Percentiles rank a stretch among this genome's conserved stretches.
Evolutionary conservation across 2,329 filamentous ascomycete species (phyloP).

Genomic region (Helminthosporium solani): DNA sequence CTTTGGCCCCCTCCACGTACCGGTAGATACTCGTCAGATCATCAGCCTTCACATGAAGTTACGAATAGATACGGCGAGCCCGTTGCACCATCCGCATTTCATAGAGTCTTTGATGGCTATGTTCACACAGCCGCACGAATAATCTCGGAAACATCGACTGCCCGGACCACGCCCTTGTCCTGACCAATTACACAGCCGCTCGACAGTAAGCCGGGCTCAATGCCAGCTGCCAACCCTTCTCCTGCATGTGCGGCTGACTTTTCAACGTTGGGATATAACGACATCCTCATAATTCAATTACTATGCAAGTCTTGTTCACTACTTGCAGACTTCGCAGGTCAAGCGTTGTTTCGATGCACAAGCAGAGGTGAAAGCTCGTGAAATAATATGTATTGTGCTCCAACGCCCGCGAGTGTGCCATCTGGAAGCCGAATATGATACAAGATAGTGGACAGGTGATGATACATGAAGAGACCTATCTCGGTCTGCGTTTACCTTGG

Average conservation of each 20-base stretch:
- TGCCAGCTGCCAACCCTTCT: no score
- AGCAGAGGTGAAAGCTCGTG: neutral
- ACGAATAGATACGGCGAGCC: constrained; percentile 1
- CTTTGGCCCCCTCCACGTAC: neutral
- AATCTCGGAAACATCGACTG: constrained; percentile 24
- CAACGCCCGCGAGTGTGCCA: neutral
- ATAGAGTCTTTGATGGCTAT: neutral
- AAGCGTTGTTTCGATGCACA: neutral
- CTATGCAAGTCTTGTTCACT: no score
- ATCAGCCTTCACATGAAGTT: constrained; percentile 4
- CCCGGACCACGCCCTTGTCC: constrained; percentile 8
- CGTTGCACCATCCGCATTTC: constrained; percentile 2
- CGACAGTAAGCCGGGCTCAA: neutral
- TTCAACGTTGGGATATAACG: no score
- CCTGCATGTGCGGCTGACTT: no score
- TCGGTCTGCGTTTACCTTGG: constrained; percentile 74
- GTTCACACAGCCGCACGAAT: constrained; percentile 19
- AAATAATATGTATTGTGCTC: neutral
- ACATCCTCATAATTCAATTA: no score
- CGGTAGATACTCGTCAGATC: neutral
- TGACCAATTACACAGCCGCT: constrained; percentile 8
- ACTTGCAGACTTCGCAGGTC: no score
- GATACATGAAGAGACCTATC: constrained; percentile 25
- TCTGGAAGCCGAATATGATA: constrained; percentile 19
- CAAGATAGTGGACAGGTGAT: constrained; percentile 20